A percentile compares a stretch with the other conserved stretches of the same genome.
Conservation (phyloP, 1,284 basidiomycete genomes). For the Ustilago bromivora region DNA sequence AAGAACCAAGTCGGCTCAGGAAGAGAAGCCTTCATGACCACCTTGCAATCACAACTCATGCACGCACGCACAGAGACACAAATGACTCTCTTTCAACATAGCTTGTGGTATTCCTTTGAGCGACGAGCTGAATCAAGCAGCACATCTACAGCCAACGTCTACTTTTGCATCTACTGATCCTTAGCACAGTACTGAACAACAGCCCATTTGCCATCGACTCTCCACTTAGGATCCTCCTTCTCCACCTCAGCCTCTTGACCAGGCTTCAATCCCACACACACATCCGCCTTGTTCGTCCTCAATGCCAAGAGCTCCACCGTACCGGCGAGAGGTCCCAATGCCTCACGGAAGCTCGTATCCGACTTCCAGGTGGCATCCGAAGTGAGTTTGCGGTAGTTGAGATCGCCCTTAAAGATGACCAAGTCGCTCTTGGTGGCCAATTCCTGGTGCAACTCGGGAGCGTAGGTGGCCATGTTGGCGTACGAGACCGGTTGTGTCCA, state of each 20-base stretch:
- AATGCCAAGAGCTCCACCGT: conserved; percentile 84
- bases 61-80: not conserved
- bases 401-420: conserved; percentile 95
- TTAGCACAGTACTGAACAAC: conserved; percentile 54
- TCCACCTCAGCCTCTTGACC: conserved; percentile 55
- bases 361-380: conserved; percentile 90
- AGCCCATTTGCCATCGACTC: conserved; percentile 64
- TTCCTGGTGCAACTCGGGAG: conserved; percentile 75
- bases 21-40: conserved; percentile 22
- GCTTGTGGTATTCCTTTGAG: not conserved
- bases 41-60: not conserved
- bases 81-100: not conserved
- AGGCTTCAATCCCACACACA: conserved; percentile 61
- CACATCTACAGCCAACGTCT: not conserved
- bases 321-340: conserved; percentile 80
- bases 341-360: conserved; percentile 81
- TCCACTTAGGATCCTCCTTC: conserved; percentile 58
- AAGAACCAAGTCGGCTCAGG: not conserved
- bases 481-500: conserved; percentile 62
- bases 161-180: conserved; percentile 23
- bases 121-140: not conserved
- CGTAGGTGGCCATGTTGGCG: conserved; percentile 67
- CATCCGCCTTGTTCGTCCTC: conserved; percentile 93
- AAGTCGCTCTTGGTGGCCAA: conserved; percentile 76
- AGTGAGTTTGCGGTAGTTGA: conserved; percentile 78